phyloP scores from a whole-genome alignment of 2,329 filamentous ascomycete genomes.

The Alternaria metachromatica region DNA sequence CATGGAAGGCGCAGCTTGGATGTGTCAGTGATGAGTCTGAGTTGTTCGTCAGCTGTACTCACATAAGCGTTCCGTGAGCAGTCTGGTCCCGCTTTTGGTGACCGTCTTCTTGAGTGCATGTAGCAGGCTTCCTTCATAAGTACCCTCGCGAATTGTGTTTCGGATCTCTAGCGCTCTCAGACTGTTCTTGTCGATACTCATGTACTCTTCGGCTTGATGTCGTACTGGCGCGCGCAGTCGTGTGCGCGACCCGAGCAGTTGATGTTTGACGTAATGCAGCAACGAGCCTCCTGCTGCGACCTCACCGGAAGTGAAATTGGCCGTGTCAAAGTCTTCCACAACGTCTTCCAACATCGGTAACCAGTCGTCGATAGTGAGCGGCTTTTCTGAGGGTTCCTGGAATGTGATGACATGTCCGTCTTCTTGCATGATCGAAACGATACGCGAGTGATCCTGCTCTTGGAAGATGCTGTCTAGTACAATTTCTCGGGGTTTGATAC shows the following conservation, averaged over 20 bases:
- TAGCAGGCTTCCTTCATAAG: slow-evolving; percentile 81
- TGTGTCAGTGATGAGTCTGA: slow-evolving; percentile 17
- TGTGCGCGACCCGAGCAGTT: slow-evolving; percentile 77
- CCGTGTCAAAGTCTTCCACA: slow-evolving; percentile 61
- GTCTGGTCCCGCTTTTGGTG: slow-evolving; percentile 86
- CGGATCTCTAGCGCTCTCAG: slow-evolving; percentile 88
- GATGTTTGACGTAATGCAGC: slow-evolving; percentile 82
- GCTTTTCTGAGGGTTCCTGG: slow-evolving; percentile 57
- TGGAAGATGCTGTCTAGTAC: slow-evolving; percentile 69
- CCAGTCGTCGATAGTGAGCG: slow-evolving; percentile 70
- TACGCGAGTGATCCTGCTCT: slow-evolving; percentile 62
- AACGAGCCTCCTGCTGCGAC: slow-evolving; percentile 78
- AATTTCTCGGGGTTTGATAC: slow-evolving; percentile 84
- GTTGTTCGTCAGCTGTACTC: no score
- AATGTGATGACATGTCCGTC: slow-evolving; percentile 81
- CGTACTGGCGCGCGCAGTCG: slow-evolving; percentile 83
- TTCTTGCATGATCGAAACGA: slow-evolving; percentile 74
- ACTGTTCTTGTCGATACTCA: slow-evolving; percentile 92
- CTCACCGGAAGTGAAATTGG: slow-evolving; percentile 71
- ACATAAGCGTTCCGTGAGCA: slow-evolving; percentile 86
- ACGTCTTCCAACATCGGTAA: slow-evolving; percentile 76
- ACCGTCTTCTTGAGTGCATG: slow-evolving; percentile 89
- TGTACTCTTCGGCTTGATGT: slow-evolving; percentile 75
- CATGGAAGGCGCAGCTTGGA: slow-evolving; percentile 79
- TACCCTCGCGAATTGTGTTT: slow-evolving; percentile 80